Evolutionary conservation across 2,329 filamentous ascomycete genomes (phyloP), one percentile per base, ranked within the genome.

Genomic region (Cladosporium cucumerinum): DNA sequence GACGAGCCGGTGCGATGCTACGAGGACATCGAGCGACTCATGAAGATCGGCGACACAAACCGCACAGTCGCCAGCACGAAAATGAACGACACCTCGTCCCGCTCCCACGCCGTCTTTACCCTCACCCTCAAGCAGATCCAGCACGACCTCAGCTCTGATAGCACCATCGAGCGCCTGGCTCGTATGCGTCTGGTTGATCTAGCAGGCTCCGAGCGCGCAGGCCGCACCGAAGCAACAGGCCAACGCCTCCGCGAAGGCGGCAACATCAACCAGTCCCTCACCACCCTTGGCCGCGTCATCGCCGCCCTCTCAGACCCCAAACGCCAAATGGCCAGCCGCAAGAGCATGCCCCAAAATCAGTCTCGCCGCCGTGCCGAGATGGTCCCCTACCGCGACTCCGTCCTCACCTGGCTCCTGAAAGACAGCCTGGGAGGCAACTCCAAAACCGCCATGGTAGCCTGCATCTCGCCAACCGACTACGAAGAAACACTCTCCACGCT

Each of bases 391-490:
- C 89, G 95, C 69, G 95, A 99, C 78, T 97, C 92, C 0, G 87
- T 90, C 51, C 78, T 90, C 34, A 90, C 87, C 12, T 90, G 94
- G 94, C 85, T 99, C 4, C 84, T 99, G 69, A 98, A 98, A 77
- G 95, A 99, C 78, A 96, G 91, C 1, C 83, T 99, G 0, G 95
- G 95, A 14, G 95, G 95, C 63, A 99, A 99, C 83, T 94, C 89
- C 74, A 99, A 98, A 79, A 99, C 95, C 11, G 95, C 95, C 67
- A 99, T 99, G 95, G 97, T 99, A 72, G 95, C 95, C 10, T 98
- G 95, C 76, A 97, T 99, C 71, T 89, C 93, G 5, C 95, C 95
- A 0, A 89, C 91, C 0, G 95, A 99, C 79, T 98, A 99, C 75
- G 95, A 99, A 65, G 95, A 99, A 77, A 99, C 95, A 0, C 85